Evolutionary conservation across 495 filamentous ascomycete species (phyloP), one percentile per base, ranked within the genome.

Genomic region (Penicillium paradoxum): DNA sequence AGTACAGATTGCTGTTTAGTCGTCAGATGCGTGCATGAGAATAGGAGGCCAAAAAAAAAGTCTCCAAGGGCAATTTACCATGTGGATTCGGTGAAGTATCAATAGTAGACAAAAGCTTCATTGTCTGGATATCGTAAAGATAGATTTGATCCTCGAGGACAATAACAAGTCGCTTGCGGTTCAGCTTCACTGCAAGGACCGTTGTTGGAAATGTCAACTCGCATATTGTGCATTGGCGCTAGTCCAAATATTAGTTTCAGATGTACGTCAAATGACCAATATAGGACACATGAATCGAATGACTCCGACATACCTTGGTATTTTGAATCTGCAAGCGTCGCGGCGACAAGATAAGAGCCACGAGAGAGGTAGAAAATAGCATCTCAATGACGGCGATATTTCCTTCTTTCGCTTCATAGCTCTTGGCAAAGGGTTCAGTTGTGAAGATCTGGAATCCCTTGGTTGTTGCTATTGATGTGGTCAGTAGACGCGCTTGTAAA

Each of bases 291-390:
- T 11, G 13, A 15, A 29, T 55, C 21, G 15, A 6, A 17, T 36
- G 33, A 49, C 36, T 49, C 47, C 38, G 51, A 77, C 79, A 55
- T 75, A 90, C 89, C 82, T 98, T 97, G 33, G 95, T 97, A 72
- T 98, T 98, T 57, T 90, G 90, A 55, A 98, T 97, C 57, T 92
- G 85, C 33, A 98, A 78, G 30, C 92, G 86, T 44, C 93, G 76
- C 1, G 93, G 95, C 15, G 92, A 95, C 38, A 91, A 75, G 51
- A 96, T 89, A 15, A 96, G 77, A 32, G 93, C 93, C 15, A 98
- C 91, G 39, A 98, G 79, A n/a, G 93, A 98, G 39, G 93, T 98
- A 37, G 93, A 97, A 67, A 98, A 98, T 53, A 98, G 84, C 92
- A 96, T 97, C 77, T 97, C 95, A 66, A 98, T 83, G 49, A 96